Conservation (phyloP, 1,284 basidiomycete genomes). For the Leccinum angustisporum region DNA sequence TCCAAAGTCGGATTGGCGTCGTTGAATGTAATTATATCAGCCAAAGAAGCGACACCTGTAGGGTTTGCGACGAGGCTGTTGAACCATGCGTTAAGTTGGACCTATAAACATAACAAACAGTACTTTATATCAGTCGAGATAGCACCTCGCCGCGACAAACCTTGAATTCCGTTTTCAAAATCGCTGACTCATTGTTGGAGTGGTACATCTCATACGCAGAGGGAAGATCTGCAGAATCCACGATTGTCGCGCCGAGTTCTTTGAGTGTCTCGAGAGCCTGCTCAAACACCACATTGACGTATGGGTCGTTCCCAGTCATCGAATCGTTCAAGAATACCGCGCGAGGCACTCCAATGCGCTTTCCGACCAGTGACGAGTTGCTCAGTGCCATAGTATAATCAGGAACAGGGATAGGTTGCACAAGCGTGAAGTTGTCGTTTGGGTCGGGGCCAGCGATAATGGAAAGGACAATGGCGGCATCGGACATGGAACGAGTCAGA, state of each 20-base stretch:
- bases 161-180: conserved; percentile 59
- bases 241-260: conserved; percentile 54
- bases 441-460: conserved; percentile 60
- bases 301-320: conserved; percentile 43
- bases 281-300: conserved; percentile 50
- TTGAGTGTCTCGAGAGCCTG: conserved; percentile 47
- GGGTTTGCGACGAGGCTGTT: conserved; percentile 45
- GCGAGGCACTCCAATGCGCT: conserved; percentile 60
- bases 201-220: conserved; percentile 50
- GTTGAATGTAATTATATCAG: conserved; percentile 58
- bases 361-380: conserved; percentile 49
- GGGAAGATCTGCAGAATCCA: conserved; percentile 63
- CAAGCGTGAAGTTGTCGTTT: conserved; percentile 60
- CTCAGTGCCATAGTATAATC: conserved; percentile 55
- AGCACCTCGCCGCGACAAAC: conserved; percentile 25
- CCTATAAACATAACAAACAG: conserved; percentile 35
- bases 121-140: not conserved
- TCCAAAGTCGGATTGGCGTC: conserved; percentile 49
- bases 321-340: conserved; percentile 46
- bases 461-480: conserved; percentile 59
- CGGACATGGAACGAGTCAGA: conserved; percentile 55
- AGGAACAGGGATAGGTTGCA: conserved; percentile 52
- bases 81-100: conserved; percentile 52
- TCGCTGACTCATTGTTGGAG: conserved; percentile 54
- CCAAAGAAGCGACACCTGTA: conserved; percentile 52